Percentiles rank a stretch among this genome's conserved stretches.
Evolutionary conservation across 108 stramenopile species (phyloP).

Genomic region (Cyclotella atomus): DNA sequence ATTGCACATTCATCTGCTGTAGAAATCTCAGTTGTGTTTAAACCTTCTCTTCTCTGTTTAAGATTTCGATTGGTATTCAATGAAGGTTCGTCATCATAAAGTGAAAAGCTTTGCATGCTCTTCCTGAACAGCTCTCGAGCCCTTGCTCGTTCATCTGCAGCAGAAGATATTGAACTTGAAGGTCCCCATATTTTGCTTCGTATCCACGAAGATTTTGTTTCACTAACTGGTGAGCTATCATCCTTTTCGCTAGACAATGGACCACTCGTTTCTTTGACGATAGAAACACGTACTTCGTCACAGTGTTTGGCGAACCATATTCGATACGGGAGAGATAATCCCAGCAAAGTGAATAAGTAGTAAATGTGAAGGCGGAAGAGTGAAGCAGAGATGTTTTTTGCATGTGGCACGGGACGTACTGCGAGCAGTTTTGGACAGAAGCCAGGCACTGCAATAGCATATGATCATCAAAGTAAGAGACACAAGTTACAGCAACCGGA

Average conservation of each 20-base stretch:
- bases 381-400: conserved; percentile 33
- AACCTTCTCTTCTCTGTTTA: too few species aligned
- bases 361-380: conserved; percentile 66
- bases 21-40: too few species aligned
- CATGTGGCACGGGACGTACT: conserved; percentile 53
- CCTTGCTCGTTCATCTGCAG: conserved; percentile 23
- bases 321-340: conserved; percentile 84
- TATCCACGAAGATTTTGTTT: conserved; percentile 42
- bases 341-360: conserved; percentile 70
- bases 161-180: conserved; percentile 6
- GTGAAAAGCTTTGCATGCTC: conserved; percentile 49
- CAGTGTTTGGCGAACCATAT: conserved; percentile 84
- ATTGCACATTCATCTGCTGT: too few species aligned
- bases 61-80: too few species aligned
- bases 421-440: conserved; percentile 75
- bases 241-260: background rate
- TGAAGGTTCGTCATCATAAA: too few species aligned
- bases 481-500: background rate
- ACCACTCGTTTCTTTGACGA: conserved; percentile 79
- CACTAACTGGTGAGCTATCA: background rate
- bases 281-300: conserved; percentile 79
- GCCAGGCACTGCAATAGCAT: conserved; percentile 50
- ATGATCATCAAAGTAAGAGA: background rate
- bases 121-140: conserved; percentile 46
- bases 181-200: conserved; percentile 23